Evolutionary conservation across 1,139 yeast species (phyloP).

Genomic region (Lodderomyces beijingensis): DNA sequence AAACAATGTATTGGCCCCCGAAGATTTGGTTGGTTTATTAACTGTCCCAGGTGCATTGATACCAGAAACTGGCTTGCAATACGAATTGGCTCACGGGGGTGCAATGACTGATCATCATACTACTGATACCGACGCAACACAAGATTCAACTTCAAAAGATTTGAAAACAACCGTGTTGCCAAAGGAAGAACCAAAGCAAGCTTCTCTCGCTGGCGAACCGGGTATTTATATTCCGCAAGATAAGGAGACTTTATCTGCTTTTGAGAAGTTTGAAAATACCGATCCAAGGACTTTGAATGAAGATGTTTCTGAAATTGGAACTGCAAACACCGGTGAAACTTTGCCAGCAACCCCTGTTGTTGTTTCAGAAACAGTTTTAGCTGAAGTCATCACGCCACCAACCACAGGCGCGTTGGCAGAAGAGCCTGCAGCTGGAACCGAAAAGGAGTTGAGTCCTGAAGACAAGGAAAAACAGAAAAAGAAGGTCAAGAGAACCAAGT

Average conservation of each 20-base stretch:
- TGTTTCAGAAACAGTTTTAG: background rate
- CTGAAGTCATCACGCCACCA: slow-evolving; percentile 5
- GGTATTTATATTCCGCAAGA: slow-evolving; percentile 45
- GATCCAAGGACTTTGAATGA: slow-evolving; percentile 50
- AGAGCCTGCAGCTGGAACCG: too few relatives aligned
- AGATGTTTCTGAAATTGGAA: slow-evolving; percentile 9
- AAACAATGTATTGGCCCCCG: slow-evolving; percentile 52
- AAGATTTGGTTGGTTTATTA: slow-evolving; percentile 32
- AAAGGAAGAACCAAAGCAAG: slow-evolving; percentile 43
- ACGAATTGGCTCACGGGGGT: slow-evolving; percentile 9
- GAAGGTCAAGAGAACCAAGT: slow-evolving; percentile 45
- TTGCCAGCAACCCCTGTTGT: slow-evolving; percentile 5
- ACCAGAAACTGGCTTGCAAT: slow-evolving; percentile 54
- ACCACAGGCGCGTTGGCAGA: slow-evolving; percentile 5
- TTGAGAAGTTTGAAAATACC: slow-evolving; percentile 29
- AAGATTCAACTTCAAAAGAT: slow-evolving; percentile 14
- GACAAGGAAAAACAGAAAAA: slow-evolving; percentile 45
- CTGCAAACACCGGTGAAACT: slow-evolving; percentile 6
- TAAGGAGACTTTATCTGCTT: slow-evolving; percentile 37
- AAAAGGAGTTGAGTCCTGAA: slow-evolving; percentile 27
- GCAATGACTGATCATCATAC: slow-evolving; percentile 9
- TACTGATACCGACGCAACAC: background rate
- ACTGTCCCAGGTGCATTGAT: slow-evolving; percentile 34
- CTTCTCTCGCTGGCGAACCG: slow-evolving; percentile 47
- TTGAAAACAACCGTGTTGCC: slow-evolving; percentile 55